phyloP scores from a whole-genome alignment of 2,329 filamentous ascomycete species.

The Fusarium haematococcum region DNA sequence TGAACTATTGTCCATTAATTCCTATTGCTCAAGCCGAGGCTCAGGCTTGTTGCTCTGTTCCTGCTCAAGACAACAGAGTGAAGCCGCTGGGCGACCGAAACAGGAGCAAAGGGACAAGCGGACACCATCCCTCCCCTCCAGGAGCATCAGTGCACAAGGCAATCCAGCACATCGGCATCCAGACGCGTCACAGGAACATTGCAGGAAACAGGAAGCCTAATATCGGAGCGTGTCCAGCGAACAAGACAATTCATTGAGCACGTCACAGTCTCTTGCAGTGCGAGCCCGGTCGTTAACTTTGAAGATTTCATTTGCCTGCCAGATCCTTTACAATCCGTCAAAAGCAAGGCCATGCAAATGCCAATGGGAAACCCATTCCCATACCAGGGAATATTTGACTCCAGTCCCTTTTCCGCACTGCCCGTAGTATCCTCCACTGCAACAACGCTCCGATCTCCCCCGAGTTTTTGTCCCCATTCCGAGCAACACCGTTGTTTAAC shows the following conservation, averaged over 20 bases:
- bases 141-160: not conserved
- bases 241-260: slow-evolving; percentile 40
- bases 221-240: slow-evolving; percentile 31
- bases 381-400: slow-evolving; percentile 54
- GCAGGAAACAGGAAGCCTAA: not conserved
- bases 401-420: slow-evolving; percentile 52
- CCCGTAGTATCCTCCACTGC: slow-evolving; percentile 41
- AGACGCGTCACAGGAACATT: slow-evolving; percentile 3
- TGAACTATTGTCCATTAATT: not conserved
- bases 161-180: not conserved
- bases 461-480: slow-evolving; percentile 31
- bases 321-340: slow-evolving; percentile 62
- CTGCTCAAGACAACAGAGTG: not conserved
- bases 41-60: not conserved
- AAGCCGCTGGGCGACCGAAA: not conserved
- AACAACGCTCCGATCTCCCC: slow-evolving; percentile 36
- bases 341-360: slow-evolving; percentile 66
- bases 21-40: not conserved
- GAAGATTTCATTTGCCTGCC: slow-evolving; percentile 65
- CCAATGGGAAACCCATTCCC: slow-evolving; percentile 58
- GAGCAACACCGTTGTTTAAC: slow-evolving; percentile 73
- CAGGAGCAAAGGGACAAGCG: not conserved
- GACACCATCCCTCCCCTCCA: not conserved
- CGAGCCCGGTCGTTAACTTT: slow-evolving; percentile 51
- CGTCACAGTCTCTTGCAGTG: slow-evolving; percentile 38